These are phyloP conservation scores for Hymenochaete sp. DNA, from an alignment of 1,284 basidiomycete species.

Conservation along the genomic window DNA sequence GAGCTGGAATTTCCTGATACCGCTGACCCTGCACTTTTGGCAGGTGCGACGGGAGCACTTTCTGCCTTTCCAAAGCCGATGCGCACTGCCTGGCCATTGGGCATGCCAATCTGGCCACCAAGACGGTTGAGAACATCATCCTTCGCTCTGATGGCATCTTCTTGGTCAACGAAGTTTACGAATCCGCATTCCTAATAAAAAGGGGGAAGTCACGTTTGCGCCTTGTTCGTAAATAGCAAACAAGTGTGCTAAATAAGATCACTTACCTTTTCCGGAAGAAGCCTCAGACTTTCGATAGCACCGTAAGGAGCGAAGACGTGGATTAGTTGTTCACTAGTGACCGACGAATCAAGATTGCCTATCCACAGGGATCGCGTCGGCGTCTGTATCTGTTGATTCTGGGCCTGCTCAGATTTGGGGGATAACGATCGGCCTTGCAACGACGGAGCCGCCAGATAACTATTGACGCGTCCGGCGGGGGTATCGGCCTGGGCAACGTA, in stretches of 20 bases:
- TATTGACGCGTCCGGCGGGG: constrained; percentile 46
- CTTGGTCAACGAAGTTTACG: constrained; percentile 94
- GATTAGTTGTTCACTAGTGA: constrained; percentile 90
- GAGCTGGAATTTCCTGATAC: constrained; percentile 56
- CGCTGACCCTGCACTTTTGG: constrained; percentile 57
- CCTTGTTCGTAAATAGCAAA: neutral
- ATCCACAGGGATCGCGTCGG: constrained; percentile 97
- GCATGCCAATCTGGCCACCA: constrained; percentile 88
- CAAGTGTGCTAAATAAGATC: constrained; percentile 20
- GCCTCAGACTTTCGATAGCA: constrained; percentile 87
- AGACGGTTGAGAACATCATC: constrained; percentile 94
- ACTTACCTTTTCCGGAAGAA: constrained; percentile 89
- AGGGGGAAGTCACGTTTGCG: constrained; percentile 1
- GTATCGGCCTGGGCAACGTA: constrained; percentile 44
- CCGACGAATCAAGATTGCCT: constrained; percentile 88
- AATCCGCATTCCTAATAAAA: constrained; percentile 84
- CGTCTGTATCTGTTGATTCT: constrained; percentile 66
- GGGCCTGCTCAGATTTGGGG: constrained; percentile 62
- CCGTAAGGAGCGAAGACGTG: constrained; percentile 94
- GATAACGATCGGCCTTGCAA: constrained; percentile 63
- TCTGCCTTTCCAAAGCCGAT: constrained; percentile 98
- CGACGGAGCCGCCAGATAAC: constrained; percentile 58
- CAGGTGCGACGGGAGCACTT: constrained; percentile 82
- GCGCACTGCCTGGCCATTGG: constrained; percentile 87
- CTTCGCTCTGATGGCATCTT: constrained; percentile 90